Evolutionary conservation across 2,329 filamentous ascomycete species (phyloP).

Genomic region (Geosmithia morbida): DNA sequence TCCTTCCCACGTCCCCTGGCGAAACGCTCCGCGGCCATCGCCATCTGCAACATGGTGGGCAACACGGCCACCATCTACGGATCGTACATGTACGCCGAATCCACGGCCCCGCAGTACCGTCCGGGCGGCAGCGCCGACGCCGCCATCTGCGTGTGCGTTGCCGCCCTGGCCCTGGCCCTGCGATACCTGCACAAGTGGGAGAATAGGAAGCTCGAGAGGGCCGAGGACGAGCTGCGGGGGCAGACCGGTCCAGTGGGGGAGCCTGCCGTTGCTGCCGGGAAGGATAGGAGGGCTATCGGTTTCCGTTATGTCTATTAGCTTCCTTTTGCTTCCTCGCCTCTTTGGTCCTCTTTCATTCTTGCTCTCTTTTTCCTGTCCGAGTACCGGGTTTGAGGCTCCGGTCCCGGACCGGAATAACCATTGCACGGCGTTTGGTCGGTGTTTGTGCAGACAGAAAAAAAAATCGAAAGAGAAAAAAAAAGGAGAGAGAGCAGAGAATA

Average conservation of each 20-base stretch:
- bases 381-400: no score
- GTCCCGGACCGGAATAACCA: no score
- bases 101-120: slow-evolving; percentile 27
- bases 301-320: slow-evolving; percentile 4
- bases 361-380: no score
- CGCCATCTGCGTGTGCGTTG: slow-evolving; percentile 46
- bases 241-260: not conserved
- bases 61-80: slow-evolving; percentile 37
- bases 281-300: not conserved
- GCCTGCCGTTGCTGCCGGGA: not conserved
- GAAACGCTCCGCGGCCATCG: slow-evolving; percentile 49
- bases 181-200: slow-evolving; percentile 41
- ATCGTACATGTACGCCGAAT: slow-evolving; percentile 30
- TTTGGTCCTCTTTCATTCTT: not conserved
- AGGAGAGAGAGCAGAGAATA: no score
- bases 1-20: slow-evolving; percentile 57
- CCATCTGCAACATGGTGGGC: slow-evolving; percentile 53
- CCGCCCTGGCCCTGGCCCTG: slow-evolving; percentile 34
- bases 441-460: no score
- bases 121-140: slow-evolving; percentile 46
- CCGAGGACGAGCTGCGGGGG: slow-evolving; percentile 18
- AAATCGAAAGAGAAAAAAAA: not conserved
- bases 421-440: no score
- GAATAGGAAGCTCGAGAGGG: slow-evolving; percentile 41
- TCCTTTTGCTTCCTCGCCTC: not conserved